These are phyloP conservation scores for Straminergon stramineum DNA, from an alignment of 225 moss, liverwort and hornwort species.

Conservation along the genomic window DNA sequence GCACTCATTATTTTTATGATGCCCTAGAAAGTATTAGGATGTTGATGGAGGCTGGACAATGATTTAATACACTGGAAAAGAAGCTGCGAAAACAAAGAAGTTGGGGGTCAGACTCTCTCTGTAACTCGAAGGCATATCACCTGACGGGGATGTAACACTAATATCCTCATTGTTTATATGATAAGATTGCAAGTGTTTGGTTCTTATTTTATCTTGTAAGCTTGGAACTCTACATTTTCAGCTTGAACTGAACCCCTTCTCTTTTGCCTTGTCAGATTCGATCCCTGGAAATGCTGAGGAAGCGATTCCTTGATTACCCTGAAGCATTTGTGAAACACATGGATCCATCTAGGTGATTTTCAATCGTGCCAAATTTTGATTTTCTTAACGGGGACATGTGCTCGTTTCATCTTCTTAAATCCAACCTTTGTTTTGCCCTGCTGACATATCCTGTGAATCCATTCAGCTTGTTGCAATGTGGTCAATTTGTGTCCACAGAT, in stretches of 20 bases:
- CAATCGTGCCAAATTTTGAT: neutral
- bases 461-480: neutral
- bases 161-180: neutral
- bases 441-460: neutral
- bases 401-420: neutral
- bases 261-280: slow-evolving; percentile 57
- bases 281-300: slow-evolving; percentile 77
- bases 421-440: neutral
- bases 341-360: slow-evolving; percentile 17
- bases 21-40: neutral
- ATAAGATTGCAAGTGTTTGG: neutral
- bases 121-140: neutral
- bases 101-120: neutral
- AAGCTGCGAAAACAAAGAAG: neutral
- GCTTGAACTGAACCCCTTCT: neutral
- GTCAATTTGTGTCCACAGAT: neutral
- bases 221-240: neutral
- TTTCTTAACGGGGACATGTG: neutral
- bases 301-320: slow-evolving; percentile 77
- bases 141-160: neutral
- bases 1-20: neutral
- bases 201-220: neutral
- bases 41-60: neutral
- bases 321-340: slow-evolving; percentile 55
- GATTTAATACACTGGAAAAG: neutral